These are phyloP conservation scores for Pseudognaphalium luteoalbum DNA, from an alignment of 129 eudicot species.

Conservation along the genomic window DNA sequence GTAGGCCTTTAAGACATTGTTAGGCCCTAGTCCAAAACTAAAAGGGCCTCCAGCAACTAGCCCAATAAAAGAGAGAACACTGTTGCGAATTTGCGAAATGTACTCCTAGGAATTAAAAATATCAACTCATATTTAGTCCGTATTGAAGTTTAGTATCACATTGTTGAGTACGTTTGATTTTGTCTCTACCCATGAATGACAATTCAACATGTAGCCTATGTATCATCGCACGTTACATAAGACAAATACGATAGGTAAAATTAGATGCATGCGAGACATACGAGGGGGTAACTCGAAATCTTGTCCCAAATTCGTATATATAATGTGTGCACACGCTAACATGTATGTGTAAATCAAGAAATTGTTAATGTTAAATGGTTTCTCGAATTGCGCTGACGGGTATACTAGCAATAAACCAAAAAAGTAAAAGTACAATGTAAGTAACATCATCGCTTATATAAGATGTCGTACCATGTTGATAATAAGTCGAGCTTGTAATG, in stretches of 20 bases:
- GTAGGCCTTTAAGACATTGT: background rate
- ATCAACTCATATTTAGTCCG: background rate
- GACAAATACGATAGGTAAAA: background rate
- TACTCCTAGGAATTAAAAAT: too few species aligned
- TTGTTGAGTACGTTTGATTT: background rate
- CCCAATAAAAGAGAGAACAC: background rate
- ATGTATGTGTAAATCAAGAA: too few species aligned
- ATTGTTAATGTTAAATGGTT: too few species aligned
- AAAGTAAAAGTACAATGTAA: too few species aligned
- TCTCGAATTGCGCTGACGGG: too few species aligned
- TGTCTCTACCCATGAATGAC: background rate
- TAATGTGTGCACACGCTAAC: background rate
- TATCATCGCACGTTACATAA: background rate
- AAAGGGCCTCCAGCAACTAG: background rate
- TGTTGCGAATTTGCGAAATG: too few species aligned
- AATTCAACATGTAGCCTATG: background rate
- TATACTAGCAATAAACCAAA: too few species aligned
- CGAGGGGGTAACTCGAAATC: background rate
- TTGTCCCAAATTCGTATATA: background rate
- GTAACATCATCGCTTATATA: too few species aligned
- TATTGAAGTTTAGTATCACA: background rate
- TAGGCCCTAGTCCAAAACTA: background rate
- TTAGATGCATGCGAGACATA: background rate
- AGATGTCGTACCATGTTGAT: too few species aligned
- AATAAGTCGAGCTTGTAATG: too few species aligned